These are phyloP conservation scores for Sugiyamaella grinbergsii DNA, from an alignment of 1,139 yeast species.

Conservation along the genomic window DNA sequence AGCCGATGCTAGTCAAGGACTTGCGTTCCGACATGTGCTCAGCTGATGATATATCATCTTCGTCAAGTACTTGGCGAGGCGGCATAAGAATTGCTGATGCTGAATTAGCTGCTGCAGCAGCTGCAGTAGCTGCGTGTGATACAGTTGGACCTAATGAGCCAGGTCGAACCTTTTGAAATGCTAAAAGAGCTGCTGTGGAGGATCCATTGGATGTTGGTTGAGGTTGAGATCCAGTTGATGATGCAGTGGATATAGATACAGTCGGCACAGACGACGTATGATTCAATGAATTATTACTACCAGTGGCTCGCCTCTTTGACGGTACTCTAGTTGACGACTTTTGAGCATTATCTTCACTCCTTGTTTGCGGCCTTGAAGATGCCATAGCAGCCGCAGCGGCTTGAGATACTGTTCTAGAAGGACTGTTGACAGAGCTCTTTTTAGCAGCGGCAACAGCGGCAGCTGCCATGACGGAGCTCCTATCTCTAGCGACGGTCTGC, in stretches of 20 bases:
- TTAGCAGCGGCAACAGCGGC: conserved; percentile 19
- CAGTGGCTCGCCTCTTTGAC: too few species aligned
- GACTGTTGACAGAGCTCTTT: background rate
- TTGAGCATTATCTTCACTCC: background rate
- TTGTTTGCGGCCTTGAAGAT: background rate
- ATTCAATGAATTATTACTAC: too few species aligned
- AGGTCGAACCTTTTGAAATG: conserved; percentile 15
- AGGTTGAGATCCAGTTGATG: background rate
- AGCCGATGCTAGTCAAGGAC: background rate
- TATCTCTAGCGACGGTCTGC: background rate
- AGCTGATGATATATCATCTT: background rate
- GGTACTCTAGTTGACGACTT: too few species aligned
- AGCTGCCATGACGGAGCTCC: conserved; percentile 11
- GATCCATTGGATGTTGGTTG: conserved; percentile 7
- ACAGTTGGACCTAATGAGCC: background rate
- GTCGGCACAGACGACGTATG: conserved; percentile 2
- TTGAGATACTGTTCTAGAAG: too few species aligned
- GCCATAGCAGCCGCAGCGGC: conserved; percentile 10
- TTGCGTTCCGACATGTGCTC: background rate
- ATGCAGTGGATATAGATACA: background rate
- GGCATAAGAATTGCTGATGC: background rate
- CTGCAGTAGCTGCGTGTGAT: background rate
- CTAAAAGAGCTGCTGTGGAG: conserved; percentile 16
- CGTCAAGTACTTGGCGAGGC: background rate
- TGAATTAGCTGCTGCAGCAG: conserved; percentile 5